phyloP scores from a whole-genome alignment of 2,329 filamentous ascomycete genomes.

The Epicoccum sorghinum region DNA sequence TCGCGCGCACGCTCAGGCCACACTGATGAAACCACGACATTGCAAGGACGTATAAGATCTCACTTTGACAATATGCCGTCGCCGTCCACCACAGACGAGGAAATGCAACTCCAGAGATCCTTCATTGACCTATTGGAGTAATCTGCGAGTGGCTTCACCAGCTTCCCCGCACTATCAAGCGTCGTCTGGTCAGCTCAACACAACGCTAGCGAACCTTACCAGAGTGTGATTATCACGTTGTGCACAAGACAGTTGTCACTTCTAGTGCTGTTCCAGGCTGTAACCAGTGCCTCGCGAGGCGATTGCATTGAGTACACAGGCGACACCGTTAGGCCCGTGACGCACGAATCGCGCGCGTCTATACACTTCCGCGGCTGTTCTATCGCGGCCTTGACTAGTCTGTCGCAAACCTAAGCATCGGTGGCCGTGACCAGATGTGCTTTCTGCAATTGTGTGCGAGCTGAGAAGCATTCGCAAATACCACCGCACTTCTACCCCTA shows the following conservation, averaged over 20 bases:
- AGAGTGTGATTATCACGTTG: constrained; percentile 5
- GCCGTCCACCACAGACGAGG: constrained; percentile 2
- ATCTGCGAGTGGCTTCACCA: constrained; percentile 23
- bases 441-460: constrained; percentile 17
- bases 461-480: constrained; percentile 19
- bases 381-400: constrained; percentile 5
- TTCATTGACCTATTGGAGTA: constrained; percentile 24
- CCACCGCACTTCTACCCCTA: constrained; percentile 13
- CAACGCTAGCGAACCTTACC: constrained; percentile 30
- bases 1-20: constrained; percentile 6
- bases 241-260: constrained; percentile 7
- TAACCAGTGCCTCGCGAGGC: neutral
- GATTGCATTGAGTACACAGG: neutral
- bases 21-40: constrained; percentile 20
- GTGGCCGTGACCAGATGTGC: constrained; percentile 27
- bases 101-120: constrained; percentile 7
- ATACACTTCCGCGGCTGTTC: constrained; percentile 10
- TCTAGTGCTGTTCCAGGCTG: constrained; percentile 12
- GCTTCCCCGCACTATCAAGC: constrained; percentile 41
- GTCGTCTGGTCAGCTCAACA: constrained; percentile 18
- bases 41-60: neutral
- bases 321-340: constrained; percentile 2
- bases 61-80: constrained; percentile 9
- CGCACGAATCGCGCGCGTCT: constrained; percentile 20
- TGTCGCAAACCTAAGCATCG: constrained; percentile 10